A percentile compares a stretch with the other conserved stretches of the same genome.
Evolutionary conservation across 768 basidiomycete species (phyloP).

Genomic region (Tylopilus plumbeoviolaceoides): DNA sequence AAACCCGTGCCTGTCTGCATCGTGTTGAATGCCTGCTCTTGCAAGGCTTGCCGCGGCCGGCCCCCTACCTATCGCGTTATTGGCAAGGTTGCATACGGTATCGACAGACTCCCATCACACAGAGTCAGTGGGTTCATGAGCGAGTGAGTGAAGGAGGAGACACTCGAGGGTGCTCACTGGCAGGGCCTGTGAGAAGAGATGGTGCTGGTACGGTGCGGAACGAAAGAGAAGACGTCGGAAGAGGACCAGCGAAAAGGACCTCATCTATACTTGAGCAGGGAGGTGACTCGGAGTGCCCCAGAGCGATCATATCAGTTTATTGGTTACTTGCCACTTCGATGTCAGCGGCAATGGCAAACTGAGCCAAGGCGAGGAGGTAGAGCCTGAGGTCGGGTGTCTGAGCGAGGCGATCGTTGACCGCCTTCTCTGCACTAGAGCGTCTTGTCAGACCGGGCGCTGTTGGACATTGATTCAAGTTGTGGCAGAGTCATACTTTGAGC

Average conservation of each 20-base stretch:
- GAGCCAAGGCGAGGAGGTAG: slow-evolving; percentile 73
- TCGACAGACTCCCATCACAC: slow-evolving; percentile 75
- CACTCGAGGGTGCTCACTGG: slow-evolving; percentile 66
- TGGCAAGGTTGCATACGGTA: slow-evolving; percentile 71
- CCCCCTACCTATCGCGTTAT: slow-evolving; percentile 71
- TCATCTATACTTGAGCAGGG: slow-evolving; percentile 52
- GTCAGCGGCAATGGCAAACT: slow-evolving; percentile 73
- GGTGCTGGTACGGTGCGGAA: slow-evolving; percentile 41
- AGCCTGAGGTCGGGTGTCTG: slow-evolving; percentile 78
- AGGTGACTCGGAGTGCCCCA: slow-evolving; percentile 8
- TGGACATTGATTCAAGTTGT: not conserved
- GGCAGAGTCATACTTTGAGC: slow-evolving; percentile 48
- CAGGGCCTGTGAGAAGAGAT: slow-evolving; percentile 64
- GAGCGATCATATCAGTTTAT: not conserved
- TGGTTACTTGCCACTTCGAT: slow-evolving; percentile 66
- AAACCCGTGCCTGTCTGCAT: slow-evolving; percentile 35
- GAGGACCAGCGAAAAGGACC: slow-evolving; percentile 78
- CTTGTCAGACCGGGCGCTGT: slow-evolving; percentile 6
- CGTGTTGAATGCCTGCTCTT: slow-evolving; percentile 69
- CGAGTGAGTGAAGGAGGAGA: slow-evolving; percentile 64
- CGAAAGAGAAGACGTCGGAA: slow-evolving; percentile 77
- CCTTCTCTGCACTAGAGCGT: slow-evolving; percentile 61
- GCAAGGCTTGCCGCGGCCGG: slow-evolving; percentile 77
- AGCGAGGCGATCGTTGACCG: slow-evolving; percentile 74
- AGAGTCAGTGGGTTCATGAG: slow-evolving; percentile 50